Evolutionary conservation across 441 rosid genomes (phyloP), one percentile per base, ranked within the genome.

Genomic region (Populus hybrid): DNA sequence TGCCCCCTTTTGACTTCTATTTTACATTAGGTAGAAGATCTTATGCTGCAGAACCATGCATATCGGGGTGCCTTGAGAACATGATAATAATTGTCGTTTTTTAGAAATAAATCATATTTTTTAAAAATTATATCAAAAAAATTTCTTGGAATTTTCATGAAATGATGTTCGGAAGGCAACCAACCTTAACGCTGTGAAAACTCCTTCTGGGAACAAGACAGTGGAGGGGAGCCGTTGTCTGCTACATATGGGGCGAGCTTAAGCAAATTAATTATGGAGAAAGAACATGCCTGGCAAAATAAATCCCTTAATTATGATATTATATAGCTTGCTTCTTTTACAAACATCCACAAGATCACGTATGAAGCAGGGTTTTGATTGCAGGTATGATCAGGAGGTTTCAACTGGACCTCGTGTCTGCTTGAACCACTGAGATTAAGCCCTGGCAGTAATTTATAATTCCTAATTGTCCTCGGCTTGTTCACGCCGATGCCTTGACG

Each of bases 331-430:
- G 81, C 81, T 80, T 80, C 77, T 12, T 19, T 63, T 10, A 50
- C 79, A 83, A 72, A 64, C 75, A 38, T 78, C 3, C 26, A 32
- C 8, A 24, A 46, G 78, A 75, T 83, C 24, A 72, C 75, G 65
- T 35, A 36, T 40, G 46, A 9, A 46, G 57, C 57, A 11, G 57
- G 18, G 18, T 46, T 46, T 46, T 46, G 57, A 46, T 46, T 46
- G 53, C 53, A 46, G 10, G 42, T 38, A 8, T 9, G 42, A 28
- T 28, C 30, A 38, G 42, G 10, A 38, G 9, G 3, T 7, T 38
- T 38, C 42, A 7, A 7, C 42, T 38, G 11, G 7, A 46, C 57
- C 57, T 12, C 0, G 0, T 10, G 18, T 46, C 57, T 46, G 19
- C 57, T 4, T 14, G 57, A 46, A 14, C 57, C 57, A 14, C 57